A percentile compares a stretch with the other conserved stretches of the same genome.
phyloP scores from a whole-genome alignment of 192 early-diverging fungal genomes.

The Coemansia sp. region DNA sequence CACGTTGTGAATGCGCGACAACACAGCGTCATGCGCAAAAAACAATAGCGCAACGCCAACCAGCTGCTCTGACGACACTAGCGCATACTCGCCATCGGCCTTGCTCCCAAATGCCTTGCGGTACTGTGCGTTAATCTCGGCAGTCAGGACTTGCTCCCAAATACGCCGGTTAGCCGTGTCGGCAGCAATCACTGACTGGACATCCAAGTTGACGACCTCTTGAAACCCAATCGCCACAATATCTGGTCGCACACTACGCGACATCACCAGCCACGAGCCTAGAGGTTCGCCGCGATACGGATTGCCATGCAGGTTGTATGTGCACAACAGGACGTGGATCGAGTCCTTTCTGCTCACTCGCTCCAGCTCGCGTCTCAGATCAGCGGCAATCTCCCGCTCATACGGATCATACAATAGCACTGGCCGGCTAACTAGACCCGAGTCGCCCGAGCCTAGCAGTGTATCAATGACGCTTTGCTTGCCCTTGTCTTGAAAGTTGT shows the following conservation, averaged over 20 bases:
- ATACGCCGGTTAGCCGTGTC: conserved; percentile 60
- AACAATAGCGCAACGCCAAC: conserved; percentile 89
- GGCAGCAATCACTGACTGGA: conserved; percentile 64
- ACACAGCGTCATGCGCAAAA: conserved; percentile 71
- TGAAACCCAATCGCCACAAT: conserved; percentile 89
- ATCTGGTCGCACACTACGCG: conserved; percentile 60
- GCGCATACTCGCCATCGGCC: conserved; percentile 62
- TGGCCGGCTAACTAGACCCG: conserved; percentile 33
- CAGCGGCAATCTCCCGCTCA: conserved; percentile 21
- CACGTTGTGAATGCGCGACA: conserved; percentile 73
- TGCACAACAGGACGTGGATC: conserved; percentile 76
- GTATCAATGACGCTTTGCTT: conserved; percentile 92
- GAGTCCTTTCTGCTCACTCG: conserved; percentile 35
- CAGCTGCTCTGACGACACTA: conserved; percentile 82
- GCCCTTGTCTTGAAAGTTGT: conserved; percentile 92
- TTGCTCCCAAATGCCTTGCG: conserved; percentile 14
- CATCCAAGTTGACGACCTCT: conserved; percentile 92
- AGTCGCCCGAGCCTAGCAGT: conserved; percentile 64
- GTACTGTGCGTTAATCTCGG: conserved; percentile 38
- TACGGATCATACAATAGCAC: conserved; percentile 44
- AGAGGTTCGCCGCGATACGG: conserved; percentile 60
- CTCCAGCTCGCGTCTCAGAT: conserved; percentile 27
- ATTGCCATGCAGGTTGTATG: conserved; percentile 92
- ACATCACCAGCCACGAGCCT: conserved; percentile 49
- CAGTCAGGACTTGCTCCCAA: conserved; percentile 39